phyloP scores from a whole-genome alignment of 768 basidiomycete species.

The Gelatoporia subvermispora region DNA sequence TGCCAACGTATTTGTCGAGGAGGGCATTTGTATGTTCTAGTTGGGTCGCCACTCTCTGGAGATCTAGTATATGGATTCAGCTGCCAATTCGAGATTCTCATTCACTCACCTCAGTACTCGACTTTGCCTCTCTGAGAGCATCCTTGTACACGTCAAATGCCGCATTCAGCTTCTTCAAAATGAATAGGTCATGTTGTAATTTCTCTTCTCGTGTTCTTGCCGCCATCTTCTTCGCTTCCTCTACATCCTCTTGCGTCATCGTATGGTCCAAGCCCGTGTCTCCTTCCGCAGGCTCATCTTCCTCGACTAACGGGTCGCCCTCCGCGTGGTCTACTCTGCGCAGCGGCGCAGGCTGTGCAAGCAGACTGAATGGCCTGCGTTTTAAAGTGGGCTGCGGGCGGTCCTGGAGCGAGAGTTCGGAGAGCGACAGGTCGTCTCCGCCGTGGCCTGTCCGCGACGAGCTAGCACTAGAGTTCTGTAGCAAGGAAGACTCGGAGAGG shows the following conservation, averaged over 20 bases:
- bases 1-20: slow-evolving; percentile 68
- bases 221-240: slow-evolving; percentile 21
- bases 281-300: slow-evolving; percentile 11
- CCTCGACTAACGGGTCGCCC: slow-evolving; percentile 16
- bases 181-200: slow-evolving; percentile 66
- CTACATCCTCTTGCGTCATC: slow-evolving; percentile 21
- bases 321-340: slow-evolving; percentile 3
- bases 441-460: slow-evolving; percentile 35
- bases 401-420: slow-evolving; percentile 46
- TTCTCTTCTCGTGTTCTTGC: slow-evolving; percentile 59
- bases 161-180: slow-evolving; percentile 68
- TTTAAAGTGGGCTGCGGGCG: slow-evolving; percentile 12
- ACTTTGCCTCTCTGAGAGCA: slow-evolving; percentile 56
- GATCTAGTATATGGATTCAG: background rate
- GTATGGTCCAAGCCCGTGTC: slow-evolving; percentile 19
- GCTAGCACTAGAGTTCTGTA: slow-evolving; percentile 18
- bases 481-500: slow-evolving; percentile 43
- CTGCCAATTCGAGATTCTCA: background rate
- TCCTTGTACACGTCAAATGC: slow-evolving; percentile 67
- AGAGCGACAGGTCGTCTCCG: slow-evolving; percentile 50
- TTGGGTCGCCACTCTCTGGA: slow-evolving; percentile 56
- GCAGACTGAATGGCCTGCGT: slow-evolving; percentile 25
- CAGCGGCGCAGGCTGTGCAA: slow-evolving; percentile 20
- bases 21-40: slow-evolving; percentile 68
- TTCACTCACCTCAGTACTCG: slow-evolving; percentile 61